A percentile compares a stretch with the other conserved stretches of the same genome.
These are phyloP conservation scores for Fallopia convolvulus DNA, from an alignment of 148 eudicot species.

Conservation along the genomic window DNA sequence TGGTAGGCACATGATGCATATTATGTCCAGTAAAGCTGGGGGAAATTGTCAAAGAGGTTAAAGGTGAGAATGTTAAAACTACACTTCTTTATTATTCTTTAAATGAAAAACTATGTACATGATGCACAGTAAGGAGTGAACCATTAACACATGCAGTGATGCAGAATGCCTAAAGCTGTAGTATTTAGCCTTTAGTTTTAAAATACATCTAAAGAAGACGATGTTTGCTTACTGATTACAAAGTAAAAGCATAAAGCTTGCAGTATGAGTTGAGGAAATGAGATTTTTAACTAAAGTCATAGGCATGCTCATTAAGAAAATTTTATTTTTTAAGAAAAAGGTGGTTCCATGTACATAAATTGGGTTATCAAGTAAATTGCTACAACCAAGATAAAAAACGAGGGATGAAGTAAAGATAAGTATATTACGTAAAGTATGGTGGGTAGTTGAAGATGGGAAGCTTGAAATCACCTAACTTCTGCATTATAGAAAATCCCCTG, in stretches of 20 bases:
- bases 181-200: not conserved
- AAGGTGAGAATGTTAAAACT: no score
- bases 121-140: no score
- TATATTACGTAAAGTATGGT: slow-evolving; percentile 86
- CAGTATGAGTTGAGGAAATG: not conserved
- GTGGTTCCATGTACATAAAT: not conserved
- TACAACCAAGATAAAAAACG: not conserved
- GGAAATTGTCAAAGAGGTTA: no score
- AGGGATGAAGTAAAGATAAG: slow-evolving; percentile 2
- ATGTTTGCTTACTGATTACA: not conserved
- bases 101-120: no score
- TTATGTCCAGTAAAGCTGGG: no score
- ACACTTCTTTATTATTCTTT: no score
- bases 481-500: slow-evolving; percentile 35
- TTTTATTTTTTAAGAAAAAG: not conserved
- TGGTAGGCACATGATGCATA: no score
- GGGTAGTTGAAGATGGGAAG: slow-evolving; percentile 96
- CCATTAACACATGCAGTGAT: not conserved
- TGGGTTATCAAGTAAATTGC: not conserved
- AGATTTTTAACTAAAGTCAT: not conserved
- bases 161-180: not conserved
- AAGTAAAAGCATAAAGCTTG: not conserved
- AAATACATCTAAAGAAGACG: not conserved
- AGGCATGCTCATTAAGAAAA: not conserved
- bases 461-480: slow-evolving; percentile 85